A percentile compares a stretch with the other conserved stretches of the same genome.
Evolutionary conservation across 495 filamentous ascomycete species (phyloP).

Genomic region (Staphylotrichum tortipilum): DNA sequence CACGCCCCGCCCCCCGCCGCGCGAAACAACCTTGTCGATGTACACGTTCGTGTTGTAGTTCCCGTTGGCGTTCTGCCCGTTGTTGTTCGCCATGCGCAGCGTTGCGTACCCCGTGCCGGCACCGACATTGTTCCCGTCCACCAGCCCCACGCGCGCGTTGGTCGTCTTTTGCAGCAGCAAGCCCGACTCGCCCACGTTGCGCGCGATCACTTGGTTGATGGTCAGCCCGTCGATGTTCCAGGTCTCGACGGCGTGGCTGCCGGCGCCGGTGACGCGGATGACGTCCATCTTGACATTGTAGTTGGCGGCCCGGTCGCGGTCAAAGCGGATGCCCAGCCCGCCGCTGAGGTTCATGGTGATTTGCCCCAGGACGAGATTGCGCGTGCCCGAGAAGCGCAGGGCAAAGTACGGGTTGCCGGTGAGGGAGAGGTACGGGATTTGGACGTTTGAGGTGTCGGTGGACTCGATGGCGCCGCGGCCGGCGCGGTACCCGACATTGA

Average conservation of each 20-base stretch:
- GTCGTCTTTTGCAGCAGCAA: slow-evolving; percentile 35
- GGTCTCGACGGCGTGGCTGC: slow-evolving; percentile 38
- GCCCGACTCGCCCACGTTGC: slow-evolving; percentile 38
- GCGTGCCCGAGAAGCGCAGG: slow-evolving; percentile 35
- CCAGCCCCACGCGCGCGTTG: slow-evolving; percentile 35
- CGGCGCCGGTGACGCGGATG: slow-evolving; percentile 35
- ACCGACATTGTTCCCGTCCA: slow-evolving; percentile 39
- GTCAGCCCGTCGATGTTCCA: slow-evolving; percentile 40
- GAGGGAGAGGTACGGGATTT: slow-evolving; percentile 39
- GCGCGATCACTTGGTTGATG: slow-evolving; percentile 34
- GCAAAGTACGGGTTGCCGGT: slow-evolving; percentile 42
- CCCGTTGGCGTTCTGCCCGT: slow-evolving; percentile 31
- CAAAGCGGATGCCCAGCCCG: slow-evolving; percentile 40
- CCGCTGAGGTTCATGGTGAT: slow-evolving; percentile 39
- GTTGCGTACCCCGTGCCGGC: slow-evolving; percentile 39
- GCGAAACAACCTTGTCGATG: slow-evolving; percentile 37
- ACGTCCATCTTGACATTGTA: slow-evolving; percentile 36
- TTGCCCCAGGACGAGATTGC: slow-evolving; percentile 29
- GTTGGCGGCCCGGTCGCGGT: slow-evolving; percentile 35
- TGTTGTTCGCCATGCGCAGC: slow-evolving; percentile 38
- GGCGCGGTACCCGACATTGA: slow-evolving; percentile 31
- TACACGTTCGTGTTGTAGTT: slow-evolving; percentile 36
- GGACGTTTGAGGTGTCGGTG: slow-evolving; percentile 24
- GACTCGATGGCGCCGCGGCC: slow-evolving; percentile 39
- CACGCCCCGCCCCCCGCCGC: slow-evolving; percentile 38